phyloP scores from a whole-genome alignment of 306 rosid genomes.

The Sphenostylis stenocarpa region DNA sequence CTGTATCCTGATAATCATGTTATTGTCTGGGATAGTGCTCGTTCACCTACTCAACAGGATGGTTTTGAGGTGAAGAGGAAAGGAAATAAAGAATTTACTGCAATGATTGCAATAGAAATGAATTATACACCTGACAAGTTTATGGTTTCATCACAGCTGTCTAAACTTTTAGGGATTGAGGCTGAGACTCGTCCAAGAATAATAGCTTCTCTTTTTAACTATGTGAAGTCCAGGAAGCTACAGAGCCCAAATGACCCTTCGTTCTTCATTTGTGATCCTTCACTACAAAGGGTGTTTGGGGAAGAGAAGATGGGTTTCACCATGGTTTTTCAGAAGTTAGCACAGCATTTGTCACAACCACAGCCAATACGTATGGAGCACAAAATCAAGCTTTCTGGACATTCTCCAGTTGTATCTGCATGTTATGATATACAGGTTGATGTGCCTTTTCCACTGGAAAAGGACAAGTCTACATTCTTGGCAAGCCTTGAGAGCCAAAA shows the following conservation, averaged over 20 bases:
- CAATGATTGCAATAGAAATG: slow-evolving; percentile 69
- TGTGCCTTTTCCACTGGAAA: slow-evolving; percentile 62
- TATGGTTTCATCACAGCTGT: slow-evolving; percentile 60
- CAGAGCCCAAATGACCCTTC: slow-evolving; percentile 64
- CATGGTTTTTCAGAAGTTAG: slow-evolving; percentile 54
- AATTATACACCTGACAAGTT: slow-evolving; percentile 65
- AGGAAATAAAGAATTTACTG: slow-evolving; percentile 82
- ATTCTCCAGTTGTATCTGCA: slow-evolving; percentile 59
- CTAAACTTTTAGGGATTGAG: slow-evolving; percentile 70
- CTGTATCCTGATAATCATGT: slow-evolving; percentile 77
- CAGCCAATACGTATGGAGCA: slow-evolving; percentile 80
- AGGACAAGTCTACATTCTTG: slow-evolving; percentile 63
- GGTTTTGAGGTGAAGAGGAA: slow-evolving; percentile 96
- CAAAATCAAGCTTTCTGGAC: slow-evolving; percentile 78
- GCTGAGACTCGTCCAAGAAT: slow-evolving; percentile 75
- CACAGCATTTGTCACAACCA: slow-evolving; percentile 64
- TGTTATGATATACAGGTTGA: slow-evolving; percentile 88
- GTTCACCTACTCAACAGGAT: slow-evolving; percentile 64
- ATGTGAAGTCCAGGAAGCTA: slow-evolving; percentile 66
- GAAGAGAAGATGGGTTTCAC: slow-evolving; percentile 74
- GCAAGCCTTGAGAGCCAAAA: slow-evolving; percentile 49
- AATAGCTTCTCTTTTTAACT: slow-evolving; percentile 80
- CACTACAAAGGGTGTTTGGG: slow-evolving; percentile 76
- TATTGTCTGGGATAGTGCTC: slow-evolving; percentile 76
- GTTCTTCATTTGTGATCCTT: slow-evolving; percentile 69